A percentile compares a stretch with the other conserved stretches of the same genome.
These are phyloP conservation scores for Thalassiosira mediterranea DNA, from an alignment of 352 stramenopile genomes.

Conservation along the genomic window DNA sequence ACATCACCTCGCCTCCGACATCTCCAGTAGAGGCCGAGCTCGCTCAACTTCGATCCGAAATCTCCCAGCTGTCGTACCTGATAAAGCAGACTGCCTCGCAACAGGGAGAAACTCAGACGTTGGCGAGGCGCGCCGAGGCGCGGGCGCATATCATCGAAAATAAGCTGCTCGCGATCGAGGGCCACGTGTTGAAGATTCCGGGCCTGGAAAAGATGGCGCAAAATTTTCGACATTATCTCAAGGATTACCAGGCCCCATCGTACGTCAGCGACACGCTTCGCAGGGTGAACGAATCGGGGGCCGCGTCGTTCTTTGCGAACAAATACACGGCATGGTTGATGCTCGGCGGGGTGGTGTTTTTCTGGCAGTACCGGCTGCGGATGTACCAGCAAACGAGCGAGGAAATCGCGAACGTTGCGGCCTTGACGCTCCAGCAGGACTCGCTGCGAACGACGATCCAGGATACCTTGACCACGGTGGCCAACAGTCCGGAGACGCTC, in stretches of 20 bases:
- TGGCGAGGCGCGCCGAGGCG: constrained; percentile 31
- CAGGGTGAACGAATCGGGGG: background rate
- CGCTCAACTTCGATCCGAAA: constrained; percentile 19
- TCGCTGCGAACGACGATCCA: constrained; percentile 41
- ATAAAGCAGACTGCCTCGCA: constrained; percentile 40
- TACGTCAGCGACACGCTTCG: constrained; percentile 3
- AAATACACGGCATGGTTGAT: constrained; percentile 42
- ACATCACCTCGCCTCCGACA: no score
- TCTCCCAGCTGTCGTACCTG: constrained; percentile 37
- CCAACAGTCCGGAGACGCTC: constrained; percentile 43
- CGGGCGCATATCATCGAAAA: constrained; percentile 50
- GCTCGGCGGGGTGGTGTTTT: constrained; percentile 13
- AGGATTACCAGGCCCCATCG: background rate
- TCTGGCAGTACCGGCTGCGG: constrained; percentile 40
- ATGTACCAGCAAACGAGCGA: constrained; percentile 47
- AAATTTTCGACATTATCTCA: constrained; percentile 22
- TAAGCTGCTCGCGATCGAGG: constrained; percentile 43
- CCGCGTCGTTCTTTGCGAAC: constrained; percentile 18
- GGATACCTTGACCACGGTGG: constrained; percentile 46
- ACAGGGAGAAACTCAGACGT: constrained; percentile 22
- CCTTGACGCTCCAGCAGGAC: constrained; percentile 47
- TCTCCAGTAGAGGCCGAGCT: constrained; percentile 40
- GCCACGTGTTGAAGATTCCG: constrained; percentile 43
- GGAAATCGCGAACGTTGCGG: constrained; percentile 46
- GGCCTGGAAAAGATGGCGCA: constrained; percentile 27